A percentile compares a stretch with the other conserved stretches of the same genome.
phyloP scores from a whole-genome alignment of 2,329 filamentous ascomycete genomes.

The Tricladium varicosporioides region DNA sequence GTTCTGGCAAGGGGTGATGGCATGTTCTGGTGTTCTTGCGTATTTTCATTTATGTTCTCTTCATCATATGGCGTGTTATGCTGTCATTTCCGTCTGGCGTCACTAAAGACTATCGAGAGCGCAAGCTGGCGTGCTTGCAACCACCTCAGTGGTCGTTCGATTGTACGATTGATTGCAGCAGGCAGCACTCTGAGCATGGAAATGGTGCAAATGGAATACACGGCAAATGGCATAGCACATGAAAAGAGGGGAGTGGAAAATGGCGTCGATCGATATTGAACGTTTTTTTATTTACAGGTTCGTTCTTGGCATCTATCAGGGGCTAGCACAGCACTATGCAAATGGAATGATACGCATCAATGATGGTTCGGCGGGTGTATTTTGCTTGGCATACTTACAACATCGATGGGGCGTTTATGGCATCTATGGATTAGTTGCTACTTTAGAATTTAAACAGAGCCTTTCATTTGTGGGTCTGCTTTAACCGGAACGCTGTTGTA shows the following conservation, averaged over 20 bases:
- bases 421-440: constrained; percentile 22
- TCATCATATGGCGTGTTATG: constrained; percentile 22
- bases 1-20: constrained; percentile 26
- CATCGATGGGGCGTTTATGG: constrained; percentile 12
- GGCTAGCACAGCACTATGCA: constrained; percentile 8
- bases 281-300: constrained; percentile 6
- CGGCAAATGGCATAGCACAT: constrained; percentile 23
- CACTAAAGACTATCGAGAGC: constrained; percentile 24
- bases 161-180: constrained; percentile 26
- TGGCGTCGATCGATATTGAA: constrained; percentile 21
- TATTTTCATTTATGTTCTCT: constrained; percentile 19
- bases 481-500: background rate
- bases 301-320: constrained; percentile 21
- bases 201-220: constrained; percentile 21
- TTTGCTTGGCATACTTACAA: constrained; percentile 24
- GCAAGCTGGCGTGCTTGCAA: constrained; percentile 33
- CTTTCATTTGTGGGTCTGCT: constrained; percentile 9
- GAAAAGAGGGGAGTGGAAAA: constrained; percentile 31
- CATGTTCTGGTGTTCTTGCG: constrained; percentile 30
- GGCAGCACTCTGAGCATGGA: constrained; percentile 24
- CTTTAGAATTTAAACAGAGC: constrained; percentile 19
- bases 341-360: constrained; percentile 20
- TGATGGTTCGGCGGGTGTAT: constrained; percentile 17
- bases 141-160: constrained; percentile 15
- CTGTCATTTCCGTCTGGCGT: constrained; percentile 31